A percentile compares a stretch with the other conserved stretches of the same genome.
phyloP scores from a whole-genome alignment of 345 rosid species.

The Sisymbrium irio region DNA sequence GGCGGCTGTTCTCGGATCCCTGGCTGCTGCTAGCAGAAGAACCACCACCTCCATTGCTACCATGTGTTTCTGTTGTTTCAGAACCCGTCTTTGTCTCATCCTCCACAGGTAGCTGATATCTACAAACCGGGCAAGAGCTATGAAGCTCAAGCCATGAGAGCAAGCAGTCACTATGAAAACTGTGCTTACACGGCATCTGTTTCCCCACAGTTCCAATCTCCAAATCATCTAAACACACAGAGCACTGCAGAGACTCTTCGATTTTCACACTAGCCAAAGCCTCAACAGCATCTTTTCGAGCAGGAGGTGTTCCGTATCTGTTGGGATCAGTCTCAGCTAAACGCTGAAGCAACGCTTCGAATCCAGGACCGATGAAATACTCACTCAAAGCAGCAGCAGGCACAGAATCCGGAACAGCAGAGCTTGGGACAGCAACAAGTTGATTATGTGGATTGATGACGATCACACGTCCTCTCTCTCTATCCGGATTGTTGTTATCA shows the following conservation, averaged over 20 bases:
- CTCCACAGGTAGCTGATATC: conserved; percentile 65
- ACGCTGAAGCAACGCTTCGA: conserved; percentile 77
- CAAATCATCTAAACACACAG: conserved; percentile 84
- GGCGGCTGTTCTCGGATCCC: background rate
- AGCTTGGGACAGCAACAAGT: conserved; percentile 53
- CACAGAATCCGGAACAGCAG: conserved; percentile 38
- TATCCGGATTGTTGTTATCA: background rate
- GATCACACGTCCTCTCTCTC: conserved; percentile 39
- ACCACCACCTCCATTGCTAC: conserved; percentile 30
- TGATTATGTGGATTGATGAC: conserved; percentile 50
- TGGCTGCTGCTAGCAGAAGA: conserved; percentile 22
- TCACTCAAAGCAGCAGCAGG: conserved; percentile 59
- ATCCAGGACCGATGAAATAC: conserved; percentile 81
- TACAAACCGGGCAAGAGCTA: conserved; percentile 87
- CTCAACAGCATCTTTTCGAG: conserved; percentile 72
- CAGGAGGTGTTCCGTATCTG: conserved; percentile 82
- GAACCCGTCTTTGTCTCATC: conserved; percentile 63
- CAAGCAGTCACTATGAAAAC: conserved; percentile 66
- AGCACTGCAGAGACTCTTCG: conserved; percentile 58
- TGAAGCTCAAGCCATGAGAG: conserved; percentile 92
- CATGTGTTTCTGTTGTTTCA: conserved; percentile 25
- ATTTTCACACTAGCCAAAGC: conserved; percentile 58
- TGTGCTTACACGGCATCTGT: conserved; percentile 86
- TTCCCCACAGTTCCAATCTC: conserved; percentile 58
- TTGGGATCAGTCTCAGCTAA: conserved; percentile 84